phyloP scores from a whole-genome alignment of 2,329 filamentous ascomycete genomes.

The Epichloe brachyelytri region DNA sequence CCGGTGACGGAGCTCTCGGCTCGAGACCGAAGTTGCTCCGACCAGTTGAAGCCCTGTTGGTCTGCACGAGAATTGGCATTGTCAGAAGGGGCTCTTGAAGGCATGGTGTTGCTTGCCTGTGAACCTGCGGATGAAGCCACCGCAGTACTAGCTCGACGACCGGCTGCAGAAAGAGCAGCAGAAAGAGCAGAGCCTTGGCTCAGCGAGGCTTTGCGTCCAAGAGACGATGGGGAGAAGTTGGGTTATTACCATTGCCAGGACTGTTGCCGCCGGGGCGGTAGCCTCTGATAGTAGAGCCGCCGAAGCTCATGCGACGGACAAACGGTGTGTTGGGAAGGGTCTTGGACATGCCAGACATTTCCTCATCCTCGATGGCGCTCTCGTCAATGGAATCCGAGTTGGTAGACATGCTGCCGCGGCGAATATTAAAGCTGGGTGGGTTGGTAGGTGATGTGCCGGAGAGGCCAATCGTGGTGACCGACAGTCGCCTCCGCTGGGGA shows the following conservation, averaged over 20 bases:
- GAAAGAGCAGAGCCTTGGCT: slow-evolving; percentile 18
- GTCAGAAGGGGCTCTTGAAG: slow-evolving; percentile 52
- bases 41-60: slow-evolving; percentile 87
- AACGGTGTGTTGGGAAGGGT: slow-evolving; percentile 61
- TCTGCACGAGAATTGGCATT: slow-evolving; percentile 50
- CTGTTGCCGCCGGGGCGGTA: slow-evolving; percentile 37
- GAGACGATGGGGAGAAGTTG: slow-evolving; percentile 24
- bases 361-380: slow-evolving; percentile 58
- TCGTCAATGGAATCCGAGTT: slow-evolving; percentile 57
- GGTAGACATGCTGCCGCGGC: slow-evolving; percentile 59
- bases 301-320: slow-evolving; percentile 78
- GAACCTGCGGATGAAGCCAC: slow-evolving; percentile 20
- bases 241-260: slow-evolving; percentile 51
- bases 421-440: slow-evolving; percentile 36
- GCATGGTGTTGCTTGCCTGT: slow-evolving; percentile 48
- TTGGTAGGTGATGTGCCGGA: slow-evolving; percentile 56
- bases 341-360: slow-evolving; percentile 35
- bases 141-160: slow-evolving; percentile 24
- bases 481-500: slow-evolving; percentile 54
- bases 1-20: slow-evolving; percentile 65
- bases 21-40: slow-evolving; percentile 84
- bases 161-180: slow-evolving; percentile 21
- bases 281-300: slow-evolving; percentile 59
- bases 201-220: slow-evolving; percentile 20
- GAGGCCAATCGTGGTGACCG: slow-evolving; percentile 61